phyloP scores from a whole-genome alignment of 1,284 basidiomycete species.

The Ceratobasidium sp. region DNA sequence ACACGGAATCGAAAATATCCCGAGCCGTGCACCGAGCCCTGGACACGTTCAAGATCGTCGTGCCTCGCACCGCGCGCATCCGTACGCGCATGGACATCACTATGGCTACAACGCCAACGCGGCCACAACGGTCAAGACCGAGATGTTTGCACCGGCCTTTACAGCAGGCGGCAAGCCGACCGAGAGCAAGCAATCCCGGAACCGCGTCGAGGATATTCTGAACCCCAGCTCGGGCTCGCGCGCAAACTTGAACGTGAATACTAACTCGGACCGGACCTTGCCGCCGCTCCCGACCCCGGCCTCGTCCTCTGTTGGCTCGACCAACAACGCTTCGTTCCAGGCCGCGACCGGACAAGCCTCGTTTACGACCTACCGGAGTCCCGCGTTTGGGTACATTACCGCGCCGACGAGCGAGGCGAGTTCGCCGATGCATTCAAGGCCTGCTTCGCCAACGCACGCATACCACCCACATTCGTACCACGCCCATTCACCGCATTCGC shows the following conservation, averaged over 20 bases:
- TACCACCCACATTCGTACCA: constrained; percentile 40
- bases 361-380: constrained; percentile 35
- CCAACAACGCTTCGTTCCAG: not conserved
- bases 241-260: constrained; percentile 18
- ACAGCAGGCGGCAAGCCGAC: not conserved
- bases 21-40: constrained; percentile 28
- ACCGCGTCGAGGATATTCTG: constrained; percentile 39
- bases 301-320: constrained; percentile 26
- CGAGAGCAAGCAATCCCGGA: constrained; percentile 24
- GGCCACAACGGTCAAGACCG: constrained; percentile 18
- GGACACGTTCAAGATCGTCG: constrained; percentile 40
- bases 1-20: constrained; percentile 24
- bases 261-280: constrained; percentile 38
- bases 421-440: constrained; percentile 43
- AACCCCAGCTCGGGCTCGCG: constrained; percentile 10
- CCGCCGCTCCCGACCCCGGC: constrained; percentile 33
- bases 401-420: constrained; percentile 42
- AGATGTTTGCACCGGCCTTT: constrained; percentile 20
- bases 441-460: constrained; percentile 33
- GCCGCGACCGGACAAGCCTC: not conserved
- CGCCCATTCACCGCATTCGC: constrained; percentile 58
- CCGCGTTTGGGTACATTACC: constrained; percentile 44
- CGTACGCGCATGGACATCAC: constrained; percentile 43
- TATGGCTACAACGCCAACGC: constrained; percentile 23
- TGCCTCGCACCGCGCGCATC: constrained; percentile 39